Evolutionary conservation across 2,329 filamentous ascomycete species (phyloP), one percentile per base, ranked within the genome.

Genomic region (Pseudonectria buxi): DNA sequence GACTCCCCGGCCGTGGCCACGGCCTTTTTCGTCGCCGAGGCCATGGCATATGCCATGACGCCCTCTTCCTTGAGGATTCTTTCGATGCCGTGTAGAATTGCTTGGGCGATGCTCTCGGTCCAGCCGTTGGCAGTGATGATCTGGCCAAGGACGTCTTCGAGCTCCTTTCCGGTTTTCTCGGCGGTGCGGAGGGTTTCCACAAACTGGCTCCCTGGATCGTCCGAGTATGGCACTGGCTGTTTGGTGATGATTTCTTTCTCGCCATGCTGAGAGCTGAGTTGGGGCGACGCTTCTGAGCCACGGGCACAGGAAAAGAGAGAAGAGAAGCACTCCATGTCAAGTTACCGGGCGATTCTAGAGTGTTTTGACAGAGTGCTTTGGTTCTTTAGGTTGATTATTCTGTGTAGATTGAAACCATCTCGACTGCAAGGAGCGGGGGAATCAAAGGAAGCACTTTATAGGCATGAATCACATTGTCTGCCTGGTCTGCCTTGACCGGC

Each of bases 21-120:
- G 2, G 49, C 42, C 18, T 35, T 49, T 3, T 43, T 29, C 7
- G 42, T 34, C 1, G 48, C 46, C 1, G 44, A 34, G 0, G 32
- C 22, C 42, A 46, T 46, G 3, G 40, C 42, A 3, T 33, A 22
- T 0, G 36, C 33, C 6, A 47, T 33, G 11, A 40, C 18, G 12
- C 26, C 38, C 10, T 40, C 41, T 3, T 45, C 30, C 10, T 45
- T 25, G 4, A 51, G 2, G 3, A 49, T 14, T 2, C 37, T 37
- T 25, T 45, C 36, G 4, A 54, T 38, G 7, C 46, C 45, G 2
- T 7, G 25, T 7, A 51, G 40, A 13, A 46, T 46, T 0, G 32
- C 26, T 16, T 46, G 35, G 11, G 43, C 38, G 3, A 54, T 38
- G 30, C 28, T 31, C 12, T 49, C 39, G 1, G 41, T 49, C 47